These are phyloP conservation scores for Russula dissimulans DNA, from an alignment of 768 basidiomycete genomes.

Conservation along the genomic window DNA sequence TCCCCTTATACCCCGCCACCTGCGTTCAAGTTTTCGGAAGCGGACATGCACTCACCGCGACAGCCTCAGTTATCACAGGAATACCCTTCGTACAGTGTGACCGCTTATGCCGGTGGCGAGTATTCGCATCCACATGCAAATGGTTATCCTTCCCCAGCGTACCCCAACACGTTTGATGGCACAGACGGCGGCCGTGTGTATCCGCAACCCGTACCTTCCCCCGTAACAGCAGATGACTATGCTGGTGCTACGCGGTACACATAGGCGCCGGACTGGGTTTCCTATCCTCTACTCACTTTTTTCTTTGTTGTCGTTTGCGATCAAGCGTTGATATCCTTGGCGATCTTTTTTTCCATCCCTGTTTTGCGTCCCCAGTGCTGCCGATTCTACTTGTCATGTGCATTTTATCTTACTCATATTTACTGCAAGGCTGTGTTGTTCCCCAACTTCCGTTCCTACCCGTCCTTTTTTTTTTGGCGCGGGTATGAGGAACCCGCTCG, in stretches of 20 bases:
- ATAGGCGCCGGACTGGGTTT: neutral
- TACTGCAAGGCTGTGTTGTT: slow-evolving; percentile 12
- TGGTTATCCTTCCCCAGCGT: neutral
- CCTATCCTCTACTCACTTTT: neutral
- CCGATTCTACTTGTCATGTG: neutral
- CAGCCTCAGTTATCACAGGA: slow-evolving; percentile 5
- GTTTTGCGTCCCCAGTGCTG: neutral
- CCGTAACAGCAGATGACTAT: slow-evolving; percentile 8
- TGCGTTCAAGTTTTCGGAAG: slow-evolving; percentile 12
- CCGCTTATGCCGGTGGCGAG: neutral
- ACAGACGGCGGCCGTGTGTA: neutral
- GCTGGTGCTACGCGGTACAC: slow-evolving; percentile 1
- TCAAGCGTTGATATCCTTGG: slow-evolving; percentile 11
- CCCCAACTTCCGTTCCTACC: neutral
- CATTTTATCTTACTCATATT: slow-evolving; percentile 20
- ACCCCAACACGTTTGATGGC: slow-evolving; percentile 3
- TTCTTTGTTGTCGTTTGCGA: slow-evolving; percentile 1
- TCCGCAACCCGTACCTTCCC: slow-evolving; percentile 4
- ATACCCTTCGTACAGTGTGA: neutral
- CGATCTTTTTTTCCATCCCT: neutral
- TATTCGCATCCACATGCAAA: slow-evolving; percentile 12
- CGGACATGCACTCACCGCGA: neutral
- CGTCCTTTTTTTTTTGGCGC: neutral
- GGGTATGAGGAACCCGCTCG: neutral
- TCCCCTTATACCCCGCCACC: slow-evolving; percentile 13